Percentiles rank a stretch among this genome's conserved stretches.
Evolutionary conservation across 371 early-diverging fungal genomes (phyloP).

Genomic region (Syncephalastrum contaminatum): DNA sequence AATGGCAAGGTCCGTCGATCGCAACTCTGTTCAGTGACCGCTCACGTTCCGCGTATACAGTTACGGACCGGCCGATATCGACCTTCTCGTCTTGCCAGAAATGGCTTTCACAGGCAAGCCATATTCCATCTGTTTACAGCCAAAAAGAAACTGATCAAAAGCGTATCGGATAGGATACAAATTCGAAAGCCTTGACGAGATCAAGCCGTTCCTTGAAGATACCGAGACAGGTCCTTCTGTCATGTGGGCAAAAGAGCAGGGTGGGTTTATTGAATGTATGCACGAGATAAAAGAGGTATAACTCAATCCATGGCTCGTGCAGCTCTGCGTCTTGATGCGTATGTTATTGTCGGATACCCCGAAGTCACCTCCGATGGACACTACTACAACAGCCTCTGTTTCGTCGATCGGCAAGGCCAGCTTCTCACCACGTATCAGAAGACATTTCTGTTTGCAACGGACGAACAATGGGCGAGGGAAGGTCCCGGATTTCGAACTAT

Average conservation of each 20-base stretch:
- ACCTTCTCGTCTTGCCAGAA: constrained; percentile 73
- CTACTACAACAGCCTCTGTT: constrained; percentile 63
- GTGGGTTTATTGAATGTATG: constrained; percentile 18
- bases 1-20: constrained; percentile 26
- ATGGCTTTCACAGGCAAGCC: constrained; percentile 70
- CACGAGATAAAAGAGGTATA: neutral
- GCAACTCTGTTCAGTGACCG: neutral
- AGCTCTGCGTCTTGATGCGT: constrained; percentile 56
- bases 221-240: constrained; percentile 56
- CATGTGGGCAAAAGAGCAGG: constrained; percentile 63
- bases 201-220: constrained; percentile 58
- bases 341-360: constrained; percentile 72
- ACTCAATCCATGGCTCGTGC: neutral
- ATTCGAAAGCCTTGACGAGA: constrained; percentile 54
- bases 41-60: constrained; percentile 19
- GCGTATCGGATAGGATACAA: constrained; percentile 51
- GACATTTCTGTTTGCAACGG: constrained; percentile 65
- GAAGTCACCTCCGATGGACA: constrained; percentile 24
- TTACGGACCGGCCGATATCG: constrained; percentile 56
- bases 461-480: constrained; percentile 75
- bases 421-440: constrained; percentile 67
- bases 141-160: neutral
- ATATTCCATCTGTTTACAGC: neutral
- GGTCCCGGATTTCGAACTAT: constrained; percentile 65
- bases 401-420: constrained; percentile 51